Evolutionary conservation across 2,329 filamentous ascomycete genomes (phyloP), one percentile per base, ranked within the genome.

Genomic region (Aspergillus thermomutatus): DNA sequence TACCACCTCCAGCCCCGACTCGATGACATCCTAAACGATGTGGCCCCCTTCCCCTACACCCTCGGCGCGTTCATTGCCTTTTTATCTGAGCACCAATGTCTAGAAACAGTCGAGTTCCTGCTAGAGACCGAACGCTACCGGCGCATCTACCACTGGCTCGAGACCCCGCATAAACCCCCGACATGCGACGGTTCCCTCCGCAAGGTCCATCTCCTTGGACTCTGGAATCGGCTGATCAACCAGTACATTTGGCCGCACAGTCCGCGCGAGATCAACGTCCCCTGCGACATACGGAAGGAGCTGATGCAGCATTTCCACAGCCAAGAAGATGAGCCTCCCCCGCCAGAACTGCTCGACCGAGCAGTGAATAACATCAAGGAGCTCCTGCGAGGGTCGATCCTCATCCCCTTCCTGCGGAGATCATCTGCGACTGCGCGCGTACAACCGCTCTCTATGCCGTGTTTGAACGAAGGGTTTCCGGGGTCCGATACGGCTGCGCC

Each of bases 71-170:
- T 96, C 74, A 96, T 92, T 83, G 91, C 91, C 52, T 96, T 93
- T 68, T 81, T 96, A 2, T 95, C 92, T 1, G 91, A 94, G 69
- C 96, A 96, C 69, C 92, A 96, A 75, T 97, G 92, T 71, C 79
- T 96, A 63, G 92, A 97, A 75, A 96, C 91, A 4, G 80, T 96
- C 37, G 92, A 96, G 70, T 96, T 97, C 72, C 93, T 91, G 31
- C 90, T 96, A 81, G 92, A 96, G 70, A 88, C 92, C 17, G 88
- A 91, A 55, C 83, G 90, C 60, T 97, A 96, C 70, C 82, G 84
- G 54, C 82, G 84, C 65, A 82, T 83, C 68, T 87, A 83, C 71
- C 47, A 50, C n/a, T 54, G 53, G 53, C 77, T 80, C 54, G 80
- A 82, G 62, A 80, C 82, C 71, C 23, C 11, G 11, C 34, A 37